A percentile compares a stretch with the other conserved stretches of the same genome.
Evolutionary conservation across 352 stramenopile genomes (phyloP).

Genomic region (Phytopythium kandeliae): DNA sequence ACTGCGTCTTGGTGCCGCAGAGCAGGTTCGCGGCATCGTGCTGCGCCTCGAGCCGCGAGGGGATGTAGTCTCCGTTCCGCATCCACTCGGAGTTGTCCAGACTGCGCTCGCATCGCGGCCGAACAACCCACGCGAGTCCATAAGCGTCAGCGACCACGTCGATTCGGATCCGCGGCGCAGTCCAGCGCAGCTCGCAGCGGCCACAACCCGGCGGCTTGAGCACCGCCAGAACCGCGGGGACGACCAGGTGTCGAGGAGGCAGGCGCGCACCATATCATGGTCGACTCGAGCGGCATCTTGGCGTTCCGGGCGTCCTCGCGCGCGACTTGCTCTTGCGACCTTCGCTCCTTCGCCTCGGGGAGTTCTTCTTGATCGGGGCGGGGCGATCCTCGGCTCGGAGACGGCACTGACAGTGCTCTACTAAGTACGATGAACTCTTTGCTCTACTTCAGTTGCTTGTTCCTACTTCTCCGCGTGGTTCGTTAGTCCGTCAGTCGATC

Average conservation of each 20-base stretch:
- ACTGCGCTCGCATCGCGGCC: conserved; percentile 13
- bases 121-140: neutral
- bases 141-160: neutral
- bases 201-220: neutral
- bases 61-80: conserved; percentile 99
- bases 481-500: too few species aligned
- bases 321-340: conserved; percentile 1
- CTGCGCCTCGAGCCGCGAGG: conserved; percentile 96
- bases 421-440: conserved; percentile 12
- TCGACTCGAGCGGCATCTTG: conserved; percentile 85
- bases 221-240: neutral
- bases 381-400: conserved; percentile 4
- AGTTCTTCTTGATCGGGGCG: conserved; percentile 8
- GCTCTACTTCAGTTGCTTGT: neutral
- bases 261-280: conserved; percentile 76
- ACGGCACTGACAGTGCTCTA: neutral
- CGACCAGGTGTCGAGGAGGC: neutral
- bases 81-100: conserved; percentile 98
- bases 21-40: conserved; percentile 98
- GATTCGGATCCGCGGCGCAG: neutral
- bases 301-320: conserved; percentile 4
- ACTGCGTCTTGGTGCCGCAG: conserved; percentile 95
- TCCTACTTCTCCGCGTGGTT: too few species aligned
- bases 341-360: conserved; percentile 10
- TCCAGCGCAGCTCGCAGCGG: neutral